Conservation (phyloP, 306 rosid genomes). For the Lotus japonicus region DNA sequence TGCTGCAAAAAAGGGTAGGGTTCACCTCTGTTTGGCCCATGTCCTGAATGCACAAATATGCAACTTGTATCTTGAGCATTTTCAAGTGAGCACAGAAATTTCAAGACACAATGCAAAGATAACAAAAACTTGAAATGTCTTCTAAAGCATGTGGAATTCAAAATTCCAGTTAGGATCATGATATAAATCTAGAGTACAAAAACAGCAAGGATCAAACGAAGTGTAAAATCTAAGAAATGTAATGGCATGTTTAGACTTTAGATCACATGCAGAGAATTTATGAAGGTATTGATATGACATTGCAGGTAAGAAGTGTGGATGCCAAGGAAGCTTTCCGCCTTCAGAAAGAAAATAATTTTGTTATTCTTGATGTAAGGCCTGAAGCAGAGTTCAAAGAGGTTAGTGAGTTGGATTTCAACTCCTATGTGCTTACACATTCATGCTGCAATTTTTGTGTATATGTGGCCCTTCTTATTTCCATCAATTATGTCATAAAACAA, state of each 20-base stretch:
- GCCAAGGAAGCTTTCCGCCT: constrained; percentile 90
- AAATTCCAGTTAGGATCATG: not conserved
- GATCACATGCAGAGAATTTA: not conserved
- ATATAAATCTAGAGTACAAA: not conserved
- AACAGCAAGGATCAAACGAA: not conserved
- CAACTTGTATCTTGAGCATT: not conserved
- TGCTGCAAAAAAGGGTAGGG: constrained; percentile 67
- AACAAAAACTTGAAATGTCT: constrained; percentile 5
- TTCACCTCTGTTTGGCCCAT: not conserved
- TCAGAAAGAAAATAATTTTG: constrained; percentile 89
- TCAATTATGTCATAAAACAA: not conserved
- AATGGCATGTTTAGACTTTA: not conserved
- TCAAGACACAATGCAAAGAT: constrained; percentile 3
- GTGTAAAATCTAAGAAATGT: not conserved
- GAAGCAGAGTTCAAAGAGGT: constrained; percentile 97
- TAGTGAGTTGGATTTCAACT: not conserved
- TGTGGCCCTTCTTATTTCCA: not conserved
- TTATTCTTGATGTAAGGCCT: constrained; percentile 93
- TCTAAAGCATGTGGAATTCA: not conserved
- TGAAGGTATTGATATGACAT: not conserved
- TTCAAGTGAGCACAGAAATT: not conserved
- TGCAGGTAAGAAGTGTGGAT: constrained; percentile 91
- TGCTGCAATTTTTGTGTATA: not conserved
- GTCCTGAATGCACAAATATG: constrained; percentile 1
- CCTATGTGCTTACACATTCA: not conserved